phyloP scores from a whole-genome alignment of 352 stramenopile species.

The Phytophthora nicotianae region DNA sequence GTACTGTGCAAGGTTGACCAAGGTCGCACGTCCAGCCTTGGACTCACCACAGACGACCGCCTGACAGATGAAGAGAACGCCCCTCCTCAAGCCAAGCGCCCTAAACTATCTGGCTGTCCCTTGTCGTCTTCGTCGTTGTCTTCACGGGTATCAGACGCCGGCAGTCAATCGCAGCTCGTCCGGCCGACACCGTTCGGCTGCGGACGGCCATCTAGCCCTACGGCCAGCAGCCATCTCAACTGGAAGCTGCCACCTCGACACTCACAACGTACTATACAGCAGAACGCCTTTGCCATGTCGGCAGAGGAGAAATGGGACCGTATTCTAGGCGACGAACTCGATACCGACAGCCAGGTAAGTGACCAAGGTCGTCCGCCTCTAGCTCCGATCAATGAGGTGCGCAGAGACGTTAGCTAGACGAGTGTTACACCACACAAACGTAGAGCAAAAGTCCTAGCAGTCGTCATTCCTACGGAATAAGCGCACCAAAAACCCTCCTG shows the following conservation, averaged over 20 bases:
- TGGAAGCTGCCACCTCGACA: conserved; percentile 26
- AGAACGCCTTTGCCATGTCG: conserved; percentile 34
- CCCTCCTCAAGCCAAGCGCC: conserved; percentile 26
- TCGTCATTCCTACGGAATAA: conserved; percentile 27
- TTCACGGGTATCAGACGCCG: conserved; percentile 22
- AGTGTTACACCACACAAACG: conserved; percentile 14
- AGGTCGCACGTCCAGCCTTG: conserved; percentile 16
- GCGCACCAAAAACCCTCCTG: conserved; percentile 10
- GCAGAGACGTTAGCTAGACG: conserved; percentile 7
- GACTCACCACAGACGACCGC: conserved; percentile 17
- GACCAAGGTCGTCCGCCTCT: conserved; percentile 16
- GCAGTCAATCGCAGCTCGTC: conserved; percentile 24
- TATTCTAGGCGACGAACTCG: conserved; percentile 54
- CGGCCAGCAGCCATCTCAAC: conserved; percentile 8
- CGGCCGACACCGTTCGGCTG: conserved; percentile 40
- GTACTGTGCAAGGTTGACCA: conserved; percentile 60
- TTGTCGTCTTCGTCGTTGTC: conserved; percentile 28
- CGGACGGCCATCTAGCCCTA: conserved; percentile 3
- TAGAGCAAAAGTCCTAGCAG: conserved; percentile 16
- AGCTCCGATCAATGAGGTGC: conserved; percentile 17
- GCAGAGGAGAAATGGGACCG: conserved; percentile 81
- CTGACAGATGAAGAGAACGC: conserved; percentile 32
- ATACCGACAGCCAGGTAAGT: conserved; percentile 18
- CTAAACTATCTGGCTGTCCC: conserved; percentile 14
- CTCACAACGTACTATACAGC: conserved; percentile 16